Evolutionary conservation across 805 yeast species (phyloP), one percentile per base, ranked within the genome.

Genomic region (Cyberlindnera veronae): DNA sequence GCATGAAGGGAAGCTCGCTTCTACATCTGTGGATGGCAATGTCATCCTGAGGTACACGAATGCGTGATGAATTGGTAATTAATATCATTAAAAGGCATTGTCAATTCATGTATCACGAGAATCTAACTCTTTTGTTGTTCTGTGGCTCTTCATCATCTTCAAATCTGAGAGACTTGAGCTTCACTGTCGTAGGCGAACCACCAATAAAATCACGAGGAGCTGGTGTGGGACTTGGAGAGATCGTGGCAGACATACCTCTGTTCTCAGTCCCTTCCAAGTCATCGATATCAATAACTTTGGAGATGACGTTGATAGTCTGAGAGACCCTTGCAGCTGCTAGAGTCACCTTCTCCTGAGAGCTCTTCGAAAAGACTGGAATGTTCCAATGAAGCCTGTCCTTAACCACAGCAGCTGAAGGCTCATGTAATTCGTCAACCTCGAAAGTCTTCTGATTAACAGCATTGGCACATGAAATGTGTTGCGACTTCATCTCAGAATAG

Each of bases 11-110:
- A 61, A 71, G 12, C 27, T 80, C 9, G 57, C 72, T 2, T 68
- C 81, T 14, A 60, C 77, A 4, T 76, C 84, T 4, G 62, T 66
- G 5, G 89, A 81, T 55, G 79, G 83, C 1, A 64, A 72, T 4
- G 51, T 81, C 6, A 69, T 81, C 6, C 58, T 80, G 5, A 62
- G 81, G 47, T 55, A 55, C 21, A 41, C 50, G 6, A 42, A 42
- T 27, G 36, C 43, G 18, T 38, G 24, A 27, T 20, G 16, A 21
- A 26, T 15, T 23, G 14, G 23, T 19, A 12, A 28, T 26, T 26
- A 24, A 17, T 22, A 22, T 22, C 26, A 22, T 22, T 22, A 22
- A 22, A 9, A 22, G 11, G 8, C 26, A 8, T 22, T 22, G 11
- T 12, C 12, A 12, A 22, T 22, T 22, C 16, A 21, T 16, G 11